Evolutionary conservation across 129 eudicot genomes (phyloP).

Genomic region (Centrapalus pauciflorus): DNA sequence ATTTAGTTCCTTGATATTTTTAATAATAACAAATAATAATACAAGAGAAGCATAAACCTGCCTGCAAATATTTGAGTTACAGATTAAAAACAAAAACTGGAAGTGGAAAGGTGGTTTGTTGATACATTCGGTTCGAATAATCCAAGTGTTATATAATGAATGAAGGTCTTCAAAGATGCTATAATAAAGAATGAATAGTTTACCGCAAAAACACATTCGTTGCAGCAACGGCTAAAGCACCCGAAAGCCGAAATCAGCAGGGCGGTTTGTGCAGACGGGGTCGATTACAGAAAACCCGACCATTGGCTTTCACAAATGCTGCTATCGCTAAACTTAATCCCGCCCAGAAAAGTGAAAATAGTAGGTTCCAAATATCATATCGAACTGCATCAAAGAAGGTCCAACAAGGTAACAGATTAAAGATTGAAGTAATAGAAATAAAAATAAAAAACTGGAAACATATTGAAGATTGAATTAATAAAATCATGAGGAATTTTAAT

Average conservation of each 20-base stretch:
- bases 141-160: constrained; percentile 13
- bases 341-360: constrained; percentile 75
- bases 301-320: constrained; percentile 68
- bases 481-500: too few species aligned
- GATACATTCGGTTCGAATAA: neutral
- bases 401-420: neutral
- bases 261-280: constrained; percentile 72
- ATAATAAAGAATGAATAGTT: constrained; percentile 8
- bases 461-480: too few species aligned
- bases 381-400: constrained; percentile 48
- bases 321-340: constrained; percentile 68
- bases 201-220: neutral
- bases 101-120: neutral
- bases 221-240: neutral
- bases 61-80: constrained; percentile 8
- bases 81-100: neutral
- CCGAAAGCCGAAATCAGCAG: constrained; percentile 20
- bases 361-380: constrained; percentile 40
- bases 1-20: constrained; percentile 8
- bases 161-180: neutral
- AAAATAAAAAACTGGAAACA: too few species aligned
- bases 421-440: neutral
- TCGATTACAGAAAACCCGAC: constrained; percentile 75
- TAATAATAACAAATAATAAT: constrained; percentile 15
- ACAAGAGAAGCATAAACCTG: constrained; percentile 9